Evolutionary conservation across 148 eudicot species (phyloP).

Genomic region (Fagopyrum tataricum): DNA sequence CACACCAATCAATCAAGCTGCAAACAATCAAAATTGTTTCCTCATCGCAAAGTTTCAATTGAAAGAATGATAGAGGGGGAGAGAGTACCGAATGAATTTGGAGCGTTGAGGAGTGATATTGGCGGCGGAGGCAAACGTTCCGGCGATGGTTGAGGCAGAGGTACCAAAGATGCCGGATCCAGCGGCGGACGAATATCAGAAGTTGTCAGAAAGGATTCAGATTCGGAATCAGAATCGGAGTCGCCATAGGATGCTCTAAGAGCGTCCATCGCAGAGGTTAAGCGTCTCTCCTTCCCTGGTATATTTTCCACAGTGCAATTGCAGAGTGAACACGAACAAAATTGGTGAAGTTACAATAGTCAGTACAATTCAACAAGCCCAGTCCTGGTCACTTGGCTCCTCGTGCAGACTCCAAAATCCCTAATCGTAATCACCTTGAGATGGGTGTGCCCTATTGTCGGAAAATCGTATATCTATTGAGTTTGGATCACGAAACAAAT

Average conservation of each 20-base stretch:
- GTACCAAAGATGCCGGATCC: background rate
- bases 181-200: conserved; percentile 7
- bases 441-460: too few relatives aligned
- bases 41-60: background rate
- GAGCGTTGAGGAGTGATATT: conserved; percentile 58
- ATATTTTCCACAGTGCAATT: too few relatives aligned
- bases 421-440: too few relatives aligned
- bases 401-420: too few relatives aligned
- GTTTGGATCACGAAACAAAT: too few relatives aligned
- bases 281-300: background rate
- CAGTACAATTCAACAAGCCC: too few relatives aligned
- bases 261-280: conserved; percentile 51
- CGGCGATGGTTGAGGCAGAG: background rate
- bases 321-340: too few relatives aligned
- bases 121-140: conserved; percentile 76
- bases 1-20: conserved; percentile 17
- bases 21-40: background rate
- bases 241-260: conserved; percentile 68
- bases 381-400: too few relatives aligned
- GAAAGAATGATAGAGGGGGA: background rate
- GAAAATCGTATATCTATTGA: too few relatives aligned
- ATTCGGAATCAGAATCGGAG: conserved; percentile 45
- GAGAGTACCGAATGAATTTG: conserved; percentile 43
- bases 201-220: conserved; percentile 21
- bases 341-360: too few relatives aligned